Evolutionary conservation across 139 green algal species (phyloP), one percentile per base, ranked within the genome.

Genomic region (Chlorella sp.): DNA sequence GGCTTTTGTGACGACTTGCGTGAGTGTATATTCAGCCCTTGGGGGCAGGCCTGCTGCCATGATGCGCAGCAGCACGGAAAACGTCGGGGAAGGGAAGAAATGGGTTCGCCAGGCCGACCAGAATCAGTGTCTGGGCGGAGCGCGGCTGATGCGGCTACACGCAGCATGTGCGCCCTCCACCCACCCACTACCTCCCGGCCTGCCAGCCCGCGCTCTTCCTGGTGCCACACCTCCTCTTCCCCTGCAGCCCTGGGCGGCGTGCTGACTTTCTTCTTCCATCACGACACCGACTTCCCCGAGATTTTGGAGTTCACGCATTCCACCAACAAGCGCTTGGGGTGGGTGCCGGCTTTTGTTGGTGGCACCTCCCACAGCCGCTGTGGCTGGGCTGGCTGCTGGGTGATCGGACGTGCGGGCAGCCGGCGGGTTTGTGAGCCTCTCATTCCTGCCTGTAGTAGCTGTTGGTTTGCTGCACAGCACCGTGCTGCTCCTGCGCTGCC

Each of bases 261-360:
- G 0, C 80, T 86, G 81, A 97, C 89, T 22, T 98, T 98, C 60
- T 95, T 97, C 71, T 98, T 98, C 91, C 89, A 95, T 21, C 85
- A 94, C 0, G 48, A 85, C 18, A 93, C 96, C 40, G 97, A 99
- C 81, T 98, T 99, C 64, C 34, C 53, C 28, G 95, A 98, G 61
- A 91, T 99, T 48, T 76, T 86, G 21, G 83, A 94, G 0, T 96
- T 96, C 86, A 91, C 92, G 11, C 39, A 91, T 16, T 39, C 40
- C 19, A 93, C 80, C 40, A 91, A 93, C 89, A 60, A 48, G n/a
- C 53, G 71, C 48, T 9, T 57, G 48, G 48, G 48, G 48, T 57
- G 48, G 48, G 48, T 57, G 48, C 48, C n/a, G 48, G 48, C 48
- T 57, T 5, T 57, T 57, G 7, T 57, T 57, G 48, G 48, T 57